A percentile compares a stretch with the other conserved stretches of the same genome.
phyloP scores from a whole-genome alignment of 768 basidiomycete species.

The Lyophyllum decastes region DNA sequence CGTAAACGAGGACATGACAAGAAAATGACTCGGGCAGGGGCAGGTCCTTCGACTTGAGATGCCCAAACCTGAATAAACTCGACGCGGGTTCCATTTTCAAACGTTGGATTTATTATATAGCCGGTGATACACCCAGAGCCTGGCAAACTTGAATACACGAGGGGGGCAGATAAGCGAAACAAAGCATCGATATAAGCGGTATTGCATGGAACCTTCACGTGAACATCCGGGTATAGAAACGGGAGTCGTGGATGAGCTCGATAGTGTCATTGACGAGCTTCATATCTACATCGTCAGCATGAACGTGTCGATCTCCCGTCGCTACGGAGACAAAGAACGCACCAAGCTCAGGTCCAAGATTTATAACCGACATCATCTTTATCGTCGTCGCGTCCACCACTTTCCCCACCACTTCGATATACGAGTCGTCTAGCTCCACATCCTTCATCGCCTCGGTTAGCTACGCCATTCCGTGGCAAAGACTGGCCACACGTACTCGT shows the following conservation, averaged over 20 bases:
- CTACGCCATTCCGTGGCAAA: background rate
- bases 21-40: constrained; percentile 76
- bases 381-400: constrained; percentile 57
- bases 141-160: background rate
- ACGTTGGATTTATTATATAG: background rate
- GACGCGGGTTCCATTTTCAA: too few species aligned
- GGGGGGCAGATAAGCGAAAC: background rate
- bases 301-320: constrained; percentile 7
- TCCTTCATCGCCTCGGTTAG: constrained; percentile 29
- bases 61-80: too few species aligned
- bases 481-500: constrained; percentile 31
- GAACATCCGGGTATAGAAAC: constrained; percentile 55
- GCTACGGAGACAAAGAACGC: constrained; percentile 20
- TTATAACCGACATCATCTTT: constrained; percentile 53
- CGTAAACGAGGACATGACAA: constrained; percentile 86
- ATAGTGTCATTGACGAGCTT: constrained; percentile 62
- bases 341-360: constrained; percentile 68
- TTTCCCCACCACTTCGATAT: constrained; percentile 67
- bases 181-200: too few species aligned
- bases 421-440: constrained; percentile 49
- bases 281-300: constrained; percentile 41
- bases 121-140: background rate
- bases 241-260: constrained; percentile 59
- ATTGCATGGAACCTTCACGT: constrained; percentile 1
- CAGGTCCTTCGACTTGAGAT: constrained; percentile 25